Evolutionary conservation across 2,329 filamentous ascomycete species (phyloP).

Genomic region (Colletotrichum shisoi): DNA sequence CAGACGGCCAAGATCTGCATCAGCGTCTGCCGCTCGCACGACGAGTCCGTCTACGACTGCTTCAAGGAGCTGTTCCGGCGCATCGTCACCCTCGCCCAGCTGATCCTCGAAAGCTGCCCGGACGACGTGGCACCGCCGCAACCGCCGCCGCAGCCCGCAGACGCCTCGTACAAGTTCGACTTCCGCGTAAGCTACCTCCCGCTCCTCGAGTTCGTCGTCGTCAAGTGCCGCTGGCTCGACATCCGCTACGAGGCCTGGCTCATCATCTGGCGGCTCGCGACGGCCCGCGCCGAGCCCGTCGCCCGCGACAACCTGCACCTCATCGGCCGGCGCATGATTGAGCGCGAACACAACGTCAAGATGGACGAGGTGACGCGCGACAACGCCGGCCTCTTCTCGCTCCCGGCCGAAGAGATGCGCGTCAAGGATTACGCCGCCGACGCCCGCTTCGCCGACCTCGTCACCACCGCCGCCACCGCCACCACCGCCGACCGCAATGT

Average conservation of each 20-base stretch:
- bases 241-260: slow-evolving; percentile 32
- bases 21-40: slow-evolving; percentile 31
- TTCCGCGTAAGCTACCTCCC: slow-evolving; percentile 33
- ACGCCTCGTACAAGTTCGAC: slow-evolving; percentile 18
- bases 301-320: slow-evolving; percentile 7
- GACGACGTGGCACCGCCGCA: not conserved
- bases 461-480: not conserved
- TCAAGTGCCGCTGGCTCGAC: slow-evolving; percentile 36
- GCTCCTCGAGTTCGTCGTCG: slow-evolving; percentile 32
- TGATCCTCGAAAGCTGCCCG: slow-evolving; percentile 11
- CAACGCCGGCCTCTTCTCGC: slow-evolving; percentile 28
- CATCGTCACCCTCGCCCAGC: slow-evolving; percentile 16
- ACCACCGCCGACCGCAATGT: not conserved
- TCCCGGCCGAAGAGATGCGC: slow-evolving; percentile 37
- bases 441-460: slow-evolving; percentile 18
- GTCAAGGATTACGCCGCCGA: slow-evolving; percentile 28
- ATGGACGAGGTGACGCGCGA: slow-evolving; percentile 20
- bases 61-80: slow-evolving; percentile 27
- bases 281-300: slow-evolving; percentile 5
- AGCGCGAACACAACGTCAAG: slow-evolving; percentile 30
- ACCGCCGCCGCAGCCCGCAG: not conserved
- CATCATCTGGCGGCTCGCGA: slow-evolving; percentile 23
- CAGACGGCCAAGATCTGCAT: slow-evolving; percentile 31
- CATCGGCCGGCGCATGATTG: slow-evolving; percentile 22
- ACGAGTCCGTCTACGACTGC: slow-evolving; percentile 32